Conservation (phyloP, 2,329 filamentous ascomycete genomes). For the Corynespora cassiicola region DNA sequence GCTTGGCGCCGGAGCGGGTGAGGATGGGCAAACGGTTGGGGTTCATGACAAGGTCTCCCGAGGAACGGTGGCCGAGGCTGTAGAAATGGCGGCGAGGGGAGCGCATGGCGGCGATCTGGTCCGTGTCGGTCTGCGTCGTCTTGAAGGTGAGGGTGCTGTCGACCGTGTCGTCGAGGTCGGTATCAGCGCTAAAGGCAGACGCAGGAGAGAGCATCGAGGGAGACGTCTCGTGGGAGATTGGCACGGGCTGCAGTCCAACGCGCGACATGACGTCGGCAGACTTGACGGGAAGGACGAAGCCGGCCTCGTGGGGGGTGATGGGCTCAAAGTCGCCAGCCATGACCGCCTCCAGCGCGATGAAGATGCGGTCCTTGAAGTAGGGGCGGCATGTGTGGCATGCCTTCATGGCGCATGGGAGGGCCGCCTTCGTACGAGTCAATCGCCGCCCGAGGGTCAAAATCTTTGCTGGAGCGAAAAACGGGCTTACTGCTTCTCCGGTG, state of each 20-base stretch:
- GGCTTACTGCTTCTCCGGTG: too few relatives aligned
- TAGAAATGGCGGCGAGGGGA: conserved; percentile 35
- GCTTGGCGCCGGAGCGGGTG: conserved; percentile 28
- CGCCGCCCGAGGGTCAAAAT: neutral
- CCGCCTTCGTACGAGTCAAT: neutral
- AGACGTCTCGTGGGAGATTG: conserved; percentile 1
- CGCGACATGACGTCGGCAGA: conserved; percentile 41
- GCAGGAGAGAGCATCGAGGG: conserved; percentile 15
- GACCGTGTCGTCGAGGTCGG: conserved; percentile 16
- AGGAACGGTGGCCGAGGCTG: conserved; percentile 31
- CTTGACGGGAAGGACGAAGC: conserved; percentile 43
- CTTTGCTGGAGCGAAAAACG: neutral
- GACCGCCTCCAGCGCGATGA: conserved; percentile 52
- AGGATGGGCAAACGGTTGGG: conserved; percentile 21
- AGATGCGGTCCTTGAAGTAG: conserved; percentile 55
- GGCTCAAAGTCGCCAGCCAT: conserved; percentile 44
- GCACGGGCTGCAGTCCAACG: conserved; percentile 35
- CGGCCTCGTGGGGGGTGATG: conserved; percentile 37
- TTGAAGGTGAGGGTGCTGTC: conserved; percentile 36
- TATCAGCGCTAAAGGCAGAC: conserved; percentile 10
- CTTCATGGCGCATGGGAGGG: conserved; percentile 53
- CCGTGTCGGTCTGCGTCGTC: conserved; percentile 38
- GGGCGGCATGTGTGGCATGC: conserved; percentile 59
- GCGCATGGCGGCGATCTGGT: conserved; percentile 28
- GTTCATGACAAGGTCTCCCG: conserved; percentile 24